Base-by-base conservation (phyloP, 2,329 filamentous ascomycete genomes). In the Penicillium sp. region DNA sequence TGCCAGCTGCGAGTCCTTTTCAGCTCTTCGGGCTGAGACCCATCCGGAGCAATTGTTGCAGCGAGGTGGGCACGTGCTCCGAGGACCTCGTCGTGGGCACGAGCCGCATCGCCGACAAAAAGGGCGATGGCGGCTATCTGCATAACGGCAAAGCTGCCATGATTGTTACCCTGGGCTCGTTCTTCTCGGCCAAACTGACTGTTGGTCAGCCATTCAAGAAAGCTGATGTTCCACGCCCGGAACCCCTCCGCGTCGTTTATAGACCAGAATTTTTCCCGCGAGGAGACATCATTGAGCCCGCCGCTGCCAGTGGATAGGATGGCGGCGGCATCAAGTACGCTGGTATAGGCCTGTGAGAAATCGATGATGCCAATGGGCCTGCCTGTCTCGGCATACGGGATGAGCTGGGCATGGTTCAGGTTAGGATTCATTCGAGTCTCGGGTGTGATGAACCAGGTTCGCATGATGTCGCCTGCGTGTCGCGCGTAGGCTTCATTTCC, bases 1-100 rank as follows among this genome's bases (percentile, higher is more conserved):
- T 52, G 50, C 50, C 50, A 52, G 50, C 50, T 52, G 11, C 50
- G 50, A 8, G 50, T 52, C 24, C 50, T n/a, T 19, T 3, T 26
- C 21, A 52, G 50, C 29, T 52, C 50, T 27, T 27, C 29, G 6
- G 50, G 50, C 16, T 52, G 45, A 21, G 45, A 48, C 2, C 45
- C 45, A 26, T 45, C 35, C 2, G 35, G 16, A 11, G n/a, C 16
- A 19, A 39, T 39, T 7, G n/a, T 39, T n/a, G 7, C n/a, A 10
- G n/a, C 6, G 16, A 39, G 35, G 9, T 39, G 35, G 35, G 35
- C n/a, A 19, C n/a, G 35, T 10, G 35, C n/a, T n/a, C n/a, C 35
- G 16, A 39, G 35, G 5, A 39, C n/a, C 35, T 39, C 35, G 1
- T 39, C n/a, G n/a, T 10, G 35, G n/a, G 35, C 35, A 9, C 35